These are phyloP conservation scores for Tolypocladium nubicola DNA, from an alignment of 2,329 filamentous ascomycete genomes.

Conservation along the genomic window DNA sequence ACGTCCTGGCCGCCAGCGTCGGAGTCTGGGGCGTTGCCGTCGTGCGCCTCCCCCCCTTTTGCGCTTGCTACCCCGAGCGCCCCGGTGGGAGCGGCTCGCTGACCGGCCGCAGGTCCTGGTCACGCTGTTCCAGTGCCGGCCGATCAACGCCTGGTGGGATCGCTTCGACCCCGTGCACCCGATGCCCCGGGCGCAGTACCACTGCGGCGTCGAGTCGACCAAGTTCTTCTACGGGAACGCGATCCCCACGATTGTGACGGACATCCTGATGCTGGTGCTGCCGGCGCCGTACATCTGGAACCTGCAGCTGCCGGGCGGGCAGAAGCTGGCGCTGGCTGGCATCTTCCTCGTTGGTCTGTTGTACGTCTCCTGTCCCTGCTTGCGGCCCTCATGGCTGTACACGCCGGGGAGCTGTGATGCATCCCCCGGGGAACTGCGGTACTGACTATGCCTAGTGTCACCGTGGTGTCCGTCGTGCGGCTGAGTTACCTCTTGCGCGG, in stretches of 20 bases:
- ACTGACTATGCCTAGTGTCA: slow-evolving; percentile 2
- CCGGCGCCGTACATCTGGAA: slow-evolving; percentile 17
- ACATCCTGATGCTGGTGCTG: slow-evolving; percentile 14
- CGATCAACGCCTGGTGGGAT: slow-evolving; percentile 9
- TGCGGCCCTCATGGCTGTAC: background rate
- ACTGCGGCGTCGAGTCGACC: slow-evolving; percentile 8
- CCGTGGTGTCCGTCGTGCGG: slow-evolving; percentile 8
- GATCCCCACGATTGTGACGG: slow-evolving; percentile 15
- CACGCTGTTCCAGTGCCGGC: slow-evolving; percentile 8
- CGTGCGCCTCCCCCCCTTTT: slow-evolving; percentile 3
- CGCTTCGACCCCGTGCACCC: slow-evolving; percentile 8
- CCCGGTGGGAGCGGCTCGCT: background rate
- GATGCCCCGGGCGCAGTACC: slow-evolving; percentile 3
- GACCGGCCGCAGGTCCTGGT: slow-evolving; percentile 6
- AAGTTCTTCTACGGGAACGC: slow-evolving; percentile 17
- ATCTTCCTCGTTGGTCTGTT: slow-evolving; percentile 15
- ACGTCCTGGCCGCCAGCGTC: slow-evolving; percentile 5
- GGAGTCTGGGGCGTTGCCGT: slow-evolving; percentile 11
- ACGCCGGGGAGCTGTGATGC: background rate
- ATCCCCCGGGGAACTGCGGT: fast-evolving
- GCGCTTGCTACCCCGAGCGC: background rate
- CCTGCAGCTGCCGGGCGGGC: slow-evolving; percentile 11
- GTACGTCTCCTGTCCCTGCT: slow-evolving; percentile 5
- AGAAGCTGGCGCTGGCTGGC: slow-evolving; percentile 12
- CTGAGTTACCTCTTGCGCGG: slow-evolving; percentile 4